A percentile compares a stretch with the other conserved stretches of the same genome.
Conservation (phyloP, 2,329 filamentous ascomycete genomes). For the Phyllosticta capitalensis region DNA sequence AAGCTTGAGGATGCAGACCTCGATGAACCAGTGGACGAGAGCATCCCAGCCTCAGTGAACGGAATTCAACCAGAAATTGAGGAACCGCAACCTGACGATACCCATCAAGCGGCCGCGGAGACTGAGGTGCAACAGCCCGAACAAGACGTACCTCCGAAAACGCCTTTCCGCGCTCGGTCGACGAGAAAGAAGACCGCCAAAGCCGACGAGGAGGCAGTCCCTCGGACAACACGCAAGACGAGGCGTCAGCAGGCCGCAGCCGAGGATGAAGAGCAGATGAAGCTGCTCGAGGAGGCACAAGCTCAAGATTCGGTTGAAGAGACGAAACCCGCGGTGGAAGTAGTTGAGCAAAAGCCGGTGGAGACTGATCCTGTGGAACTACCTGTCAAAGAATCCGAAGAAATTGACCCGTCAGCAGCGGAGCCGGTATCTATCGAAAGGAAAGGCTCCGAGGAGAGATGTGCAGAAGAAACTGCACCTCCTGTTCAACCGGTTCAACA, state of each 20-base stretch:
- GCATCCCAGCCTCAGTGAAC: neutral
- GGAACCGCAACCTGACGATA: neutral
- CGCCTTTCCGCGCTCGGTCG: neutral
- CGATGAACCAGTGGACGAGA: neutral
- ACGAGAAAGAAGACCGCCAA: neutral
- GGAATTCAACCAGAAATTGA: neutral
- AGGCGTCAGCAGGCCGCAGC: conserved; percentile 27
- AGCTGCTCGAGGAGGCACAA: neutral
- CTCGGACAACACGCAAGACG: conserved; percentile 23
- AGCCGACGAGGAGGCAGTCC: conserved; percentile 17
- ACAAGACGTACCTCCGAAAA: neutral
- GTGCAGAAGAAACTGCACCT: neutral
- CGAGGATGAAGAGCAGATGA: conserved; percentile 19
- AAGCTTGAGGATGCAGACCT: neutral
- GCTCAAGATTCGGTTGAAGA: neutral
- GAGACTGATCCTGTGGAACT: neutral
- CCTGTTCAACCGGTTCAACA: neutral
- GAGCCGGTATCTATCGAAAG: neutral
- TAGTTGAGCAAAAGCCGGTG: neutral
- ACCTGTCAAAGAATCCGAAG: neutral
- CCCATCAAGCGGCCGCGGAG: neutral
- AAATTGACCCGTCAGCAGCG: neutral
- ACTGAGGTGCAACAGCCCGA: neutral
- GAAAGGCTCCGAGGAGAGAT: neutral
- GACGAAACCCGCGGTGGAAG: neutral